Evolutionary conservation across 176 grass and related monocot species (phyloP), one percentile per base, ranked within the genome.

Genomic region (Leersia perrieri): DNA sequence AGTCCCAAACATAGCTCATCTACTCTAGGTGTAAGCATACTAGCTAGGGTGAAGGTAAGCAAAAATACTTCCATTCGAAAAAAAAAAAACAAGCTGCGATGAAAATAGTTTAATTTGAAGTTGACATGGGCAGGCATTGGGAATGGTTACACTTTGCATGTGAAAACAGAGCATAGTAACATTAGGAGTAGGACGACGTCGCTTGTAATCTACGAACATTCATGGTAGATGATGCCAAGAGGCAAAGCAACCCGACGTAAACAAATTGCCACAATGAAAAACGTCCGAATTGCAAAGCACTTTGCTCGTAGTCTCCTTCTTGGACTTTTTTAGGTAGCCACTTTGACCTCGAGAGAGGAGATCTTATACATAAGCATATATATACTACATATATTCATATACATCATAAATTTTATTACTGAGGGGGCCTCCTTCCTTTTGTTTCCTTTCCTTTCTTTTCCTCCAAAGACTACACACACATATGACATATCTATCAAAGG

Each of bases 301-400:
- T 78, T 84, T 80, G 70, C 33, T 62, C 49, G 55, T 53, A 68
- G 89, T 68, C 42, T 39, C 70, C 60, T 70, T 44, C 78, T 80
- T 82, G 89, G 82, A 88, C 85, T 88, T 76, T 79, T 74, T 18
- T 85, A 77, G 82, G 66, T 53, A 53, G 49, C 20, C 38, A 72
- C 34, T 77, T 89, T 91, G 89, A 91, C 85, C 82, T 91, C 67
- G 78, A 88, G 29, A 67, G 10, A 22, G 74, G 60, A 42, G 39
- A 33, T 51, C 16, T 20, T 51, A 20, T 51, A 51, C 20, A 51
- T 51, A 51, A n/a, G n/a, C 7, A 51, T 20, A 51, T 14, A 14
- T 42, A 14, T 42, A 42, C 11, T 10, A 44, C 13, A 44, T 15
- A 13, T 51, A 20, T 51, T 18, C 16, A 51, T 51, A 20, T 18